These are phyloP conservation scores for Eucommia ulmoides DNA, from an alignment of 257 asterid species.

Conservation along the genomic window DNA sequence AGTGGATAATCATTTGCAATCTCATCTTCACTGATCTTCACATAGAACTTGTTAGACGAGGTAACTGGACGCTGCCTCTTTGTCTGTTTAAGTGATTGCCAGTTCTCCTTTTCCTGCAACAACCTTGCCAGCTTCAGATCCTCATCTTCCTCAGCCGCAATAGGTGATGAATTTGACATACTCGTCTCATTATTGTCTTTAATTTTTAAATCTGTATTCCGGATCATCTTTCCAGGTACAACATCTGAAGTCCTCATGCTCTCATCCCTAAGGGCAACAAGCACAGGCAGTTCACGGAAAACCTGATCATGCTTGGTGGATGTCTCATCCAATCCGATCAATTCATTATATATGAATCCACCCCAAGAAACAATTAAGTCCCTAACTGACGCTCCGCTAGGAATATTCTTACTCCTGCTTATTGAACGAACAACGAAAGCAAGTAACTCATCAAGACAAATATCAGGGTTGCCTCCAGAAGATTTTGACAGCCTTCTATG, in stretches of 20 bases:
- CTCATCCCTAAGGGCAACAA: slow-evolving; percentile 60
- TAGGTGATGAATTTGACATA: slow-evolving; percentile 15
- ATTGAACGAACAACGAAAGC: slow-evolving; percentile 83
- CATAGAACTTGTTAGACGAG: slow-evolving; percentile 51
- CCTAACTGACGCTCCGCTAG: slow-evolving; percentile 50
- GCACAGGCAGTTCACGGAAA: slow-evolving; percentile 50
- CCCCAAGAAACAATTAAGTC: slow-evolving; percentile 83
- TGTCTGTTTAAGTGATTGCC: slow-evolving; percentile 75
- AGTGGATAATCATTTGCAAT: slow-evolving; percentile 89
- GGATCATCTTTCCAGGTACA: slow-evolving; percentile 24
- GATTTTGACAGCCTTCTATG: slow-evolving; percentile 61
- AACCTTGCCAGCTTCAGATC: slow-evolving; percentile 67
- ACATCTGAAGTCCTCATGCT: slow-evolving; percentile 21
- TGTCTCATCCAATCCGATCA: slow-evolving; percentile 77
- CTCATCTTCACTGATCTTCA: slow-evolving; percentile 94
- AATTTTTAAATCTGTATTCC: slow-evolving; percentile 42
- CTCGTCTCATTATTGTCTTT: slow-evolving; percentile 10
- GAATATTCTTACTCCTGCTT: slow-evolving; percentile 65
- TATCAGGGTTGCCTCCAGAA: slow-evolving; percentile 46
- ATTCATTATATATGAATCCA: slow-evolving; percentile 71
- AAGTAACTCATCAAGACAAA: slow-evolving; percentile 78
- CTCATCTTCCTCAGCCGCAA: slow-evolving; percentile 44
- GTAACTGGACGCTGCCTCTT: slow-evolving; percentile 38
- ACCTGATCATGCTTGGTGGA: slow-evolving; percentile 41
- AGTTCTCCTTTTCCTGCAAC: slow-evolving; percentile 68